A percentile compares a stretch with the other conserved stretches of the same genome.
These are phyloP conservation scores for Phytophthora crassamura DNA, from an alignment of 352 stramenopile genomes.

Conservation along the genomic window DNA sequence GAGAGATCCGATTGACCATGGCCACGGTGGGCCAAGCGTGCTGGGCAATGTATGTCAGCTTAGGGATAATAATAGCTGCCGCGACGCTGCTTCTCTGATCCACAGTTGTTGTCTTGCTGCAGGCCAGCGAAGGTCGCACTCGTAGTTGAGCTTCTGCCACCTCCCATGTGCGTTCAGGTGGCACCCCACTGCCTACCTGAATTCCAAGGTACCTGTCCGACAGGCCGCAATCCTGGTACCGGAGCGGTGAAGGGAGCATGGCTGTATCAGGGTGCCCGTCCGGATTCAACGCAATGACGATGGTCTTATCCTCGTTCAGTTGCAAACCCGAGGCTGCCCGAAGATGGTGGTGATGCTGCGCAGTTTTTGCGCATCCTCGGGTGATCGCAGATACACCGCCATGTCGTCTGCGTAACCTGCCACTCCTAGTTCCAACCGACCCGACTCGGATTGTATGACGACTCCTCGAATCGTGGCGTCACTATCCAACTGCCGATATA, in stretches of 20 bases:
- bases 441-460: background rate
- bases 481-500: background rate
- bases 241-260: no score
- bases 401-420: conserved; percentile 21
- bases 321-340: background rate
- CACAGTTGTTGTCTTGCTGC: background rate
- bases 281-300: conserved; percentile 2
- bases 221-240: no score
- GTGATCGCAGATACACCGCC: background rate
- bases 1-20: background rate
- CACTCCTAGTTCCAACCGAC: background rate
- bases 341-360: background rate
- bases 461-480: background rate
- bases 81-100: conserved; percentile 8
- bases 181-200: background rate
- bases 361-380: background rate
- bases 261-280: background rate
- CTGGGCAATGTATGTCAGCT: background rate
- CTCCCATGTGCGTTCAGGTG: background rate
- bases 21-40: background rate
- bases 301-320: background rate
- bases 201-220: no score
- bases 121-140: background rate
- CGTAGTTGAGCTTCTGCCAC: background rate
- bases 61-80: background rate